Evolutionary conservation across 2,329 filamentous ascomycete genomes (phyloP).

Genomic region (Daldinia sp.): DNA sequence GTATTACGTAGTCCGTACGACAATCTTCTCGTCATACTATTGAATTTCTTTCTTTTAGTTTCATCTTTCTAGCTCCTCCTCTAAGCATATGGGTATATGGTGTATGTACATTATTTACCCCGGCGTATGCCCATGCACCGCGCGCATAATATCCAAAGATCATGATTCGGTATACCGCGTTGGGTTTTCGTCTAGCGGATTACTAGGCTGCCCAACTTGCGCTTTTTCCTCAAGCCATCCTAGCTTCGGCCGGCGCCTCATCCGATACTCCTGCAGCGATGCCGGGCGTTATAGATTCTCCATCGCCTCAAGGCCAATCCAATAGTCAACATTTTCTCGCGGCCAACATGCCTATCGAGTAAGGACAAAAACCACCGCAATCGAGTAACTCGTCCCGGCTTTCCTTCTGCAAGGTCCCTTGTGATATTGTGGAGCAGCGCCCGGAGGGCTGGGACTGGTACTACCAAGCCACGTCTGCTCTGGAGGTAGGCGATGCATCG

Average conservation of each 20-base stretch:
- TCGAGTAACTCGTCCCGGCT: conserved; percentile 48
- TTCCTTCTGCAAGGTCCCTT: conserved; percentile 47
- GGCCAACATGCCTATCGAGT: conserved; percentile 41
- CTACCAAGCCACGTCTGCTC: conserved; percentile 26
- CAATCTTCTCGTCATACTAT: conserved; percentile 26
- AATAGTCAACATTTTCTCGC: conserved; percentile 40
- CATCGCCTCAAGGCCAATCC: conserved; percentile 31
- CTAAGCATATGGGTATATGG: not conserved
- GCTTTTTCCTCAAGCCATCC: not conserved
- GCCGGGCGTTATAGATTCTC: conserved; percentile 32
- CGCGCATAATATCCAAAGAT: conserved; percentile 9
- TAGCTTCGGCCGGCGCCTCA: conserved; percentile 14
- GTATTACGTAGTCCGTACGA: conserved; percentile 21
- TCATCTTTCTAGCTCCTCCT: not conserved
- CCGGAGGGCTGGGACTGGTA: conserved; percentile 42
- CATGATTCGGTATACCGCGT: conserved; percentile 5
- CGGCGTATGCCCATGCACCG: conserved; percentile 5
- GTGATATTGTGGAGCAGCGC: conserved; percentile 49
- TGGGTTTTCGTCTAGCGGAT: conserved; percentile 11
- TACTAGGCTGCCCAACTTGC: not conserved
- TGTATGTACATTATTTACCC: conserved; percentile 10
- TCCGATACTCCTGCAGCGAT: conserved; percentile 3
- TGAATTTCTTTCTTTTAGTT: not conserved
- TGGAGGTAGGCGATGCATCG: conserved; percentile 46
- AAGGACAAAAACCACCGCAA: conserved; percentile 49